These are phyloP conservation scores for Pseudocercospora fuligena DNA, from an alignment of 2,329 filamentous ascomycete species.

Conservation along the genomic window DNA sequence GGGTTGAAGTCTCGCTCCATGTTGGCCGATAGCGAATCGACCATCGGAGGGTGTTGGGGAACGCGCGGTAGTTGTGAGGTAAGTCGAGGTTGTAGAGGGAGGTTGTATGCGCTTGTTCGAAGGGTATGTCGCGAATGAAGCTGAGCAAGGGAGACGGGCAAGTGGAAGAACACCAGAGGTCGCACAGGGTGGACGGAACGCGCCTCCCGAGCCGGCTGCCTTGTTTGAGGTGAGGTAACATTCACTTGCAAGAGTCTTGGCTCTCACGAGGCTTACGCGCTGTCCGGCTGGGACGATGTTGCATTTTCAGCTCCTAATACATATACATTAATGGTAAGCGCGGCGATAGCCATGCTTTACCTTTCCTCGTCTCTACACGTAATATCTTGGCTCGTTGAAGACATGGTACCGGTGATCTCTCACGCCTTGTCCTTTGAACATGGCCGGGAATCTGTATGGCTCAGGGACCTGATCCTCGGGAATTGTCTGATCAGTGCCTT, in stretches of 20 bases:
- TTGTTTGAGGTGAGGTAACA: background rate
- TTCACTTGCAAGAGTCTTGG: background rate
- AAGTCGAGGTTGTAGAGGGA: no score
- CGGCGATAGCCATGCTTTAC: background rate
- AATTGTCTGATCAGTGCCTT: constrained; percentile 65
- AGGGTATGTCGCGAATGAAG: background rate
- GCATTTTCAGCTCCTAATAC: background rate
- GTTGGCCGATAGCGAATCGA: no score
- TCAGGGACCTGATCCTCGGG: constrained; percentile 75
- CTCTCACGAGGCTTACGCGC: background rate
- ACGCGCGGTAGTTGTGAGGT: no score
- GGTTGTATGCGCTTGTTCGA: background rate
- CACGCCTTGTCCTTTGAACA: constrained; percentile 86
- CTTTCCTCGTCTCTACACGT: constrained; percentile 29
- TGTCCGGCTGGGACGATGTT: background rate
- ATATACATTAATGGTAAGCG: background rate
- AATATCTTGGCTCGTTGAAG: constrained; percentile 86
- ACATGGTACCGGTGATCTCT: constrained; percentile 93
- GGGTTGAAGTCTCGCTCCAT: no score
- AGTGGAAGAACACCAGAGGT: background rate
- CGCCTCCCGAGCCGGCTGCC: background rate
- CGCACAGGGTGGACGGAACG: background rate
- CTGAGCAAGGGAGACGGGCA: background rate
- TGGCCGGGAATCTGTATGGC: constrained; percentile 78
- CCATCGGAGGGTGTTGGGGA: no score